Percentiles rank a stretch among this genome's conserved stretches.
Evolutionary conservation across 75 land plant genomes (phyloP).

Genomic region (Sequoiadendron giganteum): DNA sequence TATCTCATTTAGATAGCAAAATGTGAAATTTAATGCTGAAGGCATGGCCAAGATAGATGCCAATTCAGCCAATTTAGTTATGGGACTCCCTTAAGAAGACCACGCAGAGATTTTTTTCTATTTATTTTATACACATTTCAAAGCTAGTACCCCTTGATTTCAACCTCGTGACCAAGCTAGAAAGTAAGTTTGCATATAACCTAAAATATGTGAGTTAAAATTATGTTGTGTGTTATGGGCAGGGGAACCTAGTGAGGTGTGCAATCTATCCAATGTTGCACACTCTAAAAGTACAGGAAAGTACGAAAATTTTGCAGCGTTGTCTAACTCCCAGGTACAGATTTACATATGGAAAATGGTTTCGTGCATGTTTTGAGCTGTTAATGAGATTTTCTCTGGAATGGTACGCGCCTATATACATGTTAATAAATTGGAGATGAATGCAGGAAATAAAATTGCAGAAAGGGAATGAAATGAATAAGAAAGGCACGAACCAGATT

Average conservation of each 20-base stretch:
- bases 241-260: background rate
- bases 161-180: background rate
- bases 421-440: background rate
- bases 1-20: too few species aligned
- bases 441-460: too few species aligned
- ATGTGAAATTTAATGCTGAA: background rate
- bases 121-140: background rate
- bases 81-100: background rate
- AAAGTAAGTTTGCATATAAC: background rate
- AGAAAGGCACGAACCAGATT: slow-evolving; percentile 13
- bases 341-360: background rate
- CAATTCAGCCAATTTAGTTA: background rate
- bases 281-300: background rate
- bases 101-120: background rate
- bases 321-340: background rate
- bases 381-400: background rate
- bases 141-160: background rate
- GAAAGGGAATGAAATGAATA: background rate
- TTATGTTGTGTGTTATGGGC: background rate
- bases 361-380: background rate
- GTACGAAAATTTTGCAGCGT: background rate
- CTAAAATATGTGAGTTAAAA: background rate
- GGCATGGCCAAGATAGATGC: background rate
- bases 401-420: background rate
- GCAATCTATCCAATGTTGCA: background rate